A percentile compares a stretch with the other conserved stretches of the same genome.
These are phyloP conservation scores for Hyphopichia khmerensis DNA, from an alignment of 1,139 yeast species.

Conservation along the genomic window DNA sequence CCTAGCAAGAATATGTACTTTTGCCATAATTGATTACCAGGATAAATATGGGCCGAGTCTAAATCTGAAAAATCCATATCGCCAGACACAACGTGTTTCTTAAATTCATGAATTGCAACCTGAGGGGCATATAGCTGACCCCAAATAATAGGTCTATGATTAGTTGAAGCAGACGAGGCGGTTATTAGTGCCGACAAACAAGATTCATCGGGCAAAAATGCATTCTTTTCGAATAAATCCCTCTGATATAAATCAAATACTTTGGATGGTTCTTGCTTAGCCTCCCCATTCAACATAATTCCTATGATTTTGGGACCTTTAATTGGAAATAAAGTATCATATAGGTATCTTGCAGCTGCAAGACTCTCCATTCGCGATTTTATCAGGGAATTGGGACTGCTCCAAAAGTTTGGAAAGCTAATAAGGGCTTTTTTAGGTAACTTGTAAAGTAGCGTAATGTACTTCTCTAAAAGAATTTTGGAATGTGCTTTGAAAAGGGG, in stretches of 20 bases:
- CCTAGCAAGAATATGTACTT: constrained; percentile 52
- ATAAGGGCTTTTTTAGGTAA: constrained; percentile 3
- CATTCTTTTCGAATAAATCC: constrained; percentile 16
- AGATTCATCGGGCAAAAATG: constrained; percentile 29
- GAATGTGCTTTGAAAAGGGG: constrained; percentile 8
- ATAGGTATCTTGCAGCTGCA: constrained; percentile 21
- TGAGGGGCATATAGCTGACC: constrained; percentile 56
- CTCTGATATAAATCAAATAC: constrained; percentile 33
- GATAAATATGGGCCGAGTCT: constrained; percentile 28
- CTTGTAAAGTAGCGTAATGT: constrained; percentile 24
- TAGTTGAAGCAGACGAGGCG: constrained; percentile 25
- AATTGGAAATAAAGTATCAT: constrained; percentile 12
- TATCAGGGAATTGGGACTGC: not conserved
- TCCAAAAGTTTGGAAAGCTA: constrained; percentile 1
- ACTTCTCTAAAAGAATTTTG: constrained; percentile 25
- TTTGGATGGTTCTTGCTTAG: constrained; percentile 31
- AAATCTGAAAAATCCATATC: constrained; percentile 22
- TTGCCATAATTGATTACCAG: constrained; percentile 49
- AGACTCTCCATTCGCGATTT: not conserved
- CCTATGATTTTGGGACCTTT: constrained; percentile 32
- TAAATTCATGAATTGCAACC: constrained; percentile 59
- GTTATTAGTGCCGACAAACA: constrained; percentile 45
- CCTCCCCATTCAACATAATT: constrained; percentile 47
- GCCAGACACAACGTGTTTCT: constrained; percentile 30
- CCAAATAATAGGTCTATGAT: constrained; percentile 35